These are phyloP conservation scores for Globisporangium canariense DNA, from an alignment of 352 stramenopile species.

Conservation along the genomic window DNA sequence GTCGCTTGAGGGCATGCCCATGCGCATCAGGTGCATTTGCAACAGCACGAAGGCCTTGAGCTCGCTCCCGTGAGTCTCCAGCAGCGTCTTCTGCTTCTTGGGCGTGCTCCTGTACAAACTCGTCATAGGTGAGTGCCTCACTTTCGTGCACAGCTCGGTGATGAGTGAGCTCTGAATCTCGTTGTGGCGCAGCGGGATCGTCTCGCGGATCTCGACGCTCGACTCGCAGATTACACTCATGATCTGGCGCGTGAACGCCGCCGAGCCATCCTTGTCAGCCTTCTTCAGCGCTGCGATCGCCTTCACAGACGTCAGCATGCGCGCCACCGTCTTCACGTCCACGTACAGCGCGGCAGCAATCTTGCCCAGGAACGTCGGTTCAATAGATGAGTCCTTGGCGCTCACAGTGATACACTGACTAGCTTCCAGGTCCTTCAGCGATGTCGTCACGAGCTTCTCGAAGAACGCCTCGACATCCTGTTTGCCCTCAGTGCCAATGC, in stretches of 20 bases:
- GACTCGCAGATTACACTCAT: slow-evolving; percentile 61
- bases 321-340: slow-evolving; percentile 84
- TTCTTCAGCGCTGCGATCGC: slow-evolving; percentile 16
- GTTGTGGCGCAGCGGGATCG: slow-evolving; percentile 96
- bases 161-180: slow-evolving; percentile 90
- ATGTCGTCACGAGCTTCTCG: slow-evolving; percentile 69
- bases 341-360: slow-evolving; percentile 97
- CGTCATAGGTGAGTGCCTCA: slow-evolving; percentile 58
- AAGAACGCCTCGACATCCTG: slow-evolving; percentile 68
- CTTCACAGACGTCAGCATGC: slow-evolving; percentile 52
- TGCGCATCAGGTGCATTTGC: slow-evolving; percentile 93
- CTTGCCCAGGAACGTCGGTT: slow-evolving; percentile 87
- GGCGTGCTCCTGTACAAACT: slow-evolving; percentile 38
- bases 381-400: slow-evolving; percentile 34
- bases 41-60: slow-evolving; percentile 90
- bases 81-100: slow-evolving; percentile 53
- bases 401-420: slow-evolving; percentile 83
- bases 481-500: slow-evolving; percentile 53
- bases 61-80: slow-evolving; percentile 76
- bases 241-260: slow-evolving; percentile 26
- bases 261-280: slow-evolving; percentile 12
- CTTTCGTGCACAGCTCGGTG: slow-evolving; percentile 45
- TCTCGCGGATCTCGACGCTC: slow-evolving; percentile 92
- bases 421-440: slow-evolving; percentile 79
- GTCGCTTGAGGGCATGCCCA: slow-evolving; percentile 95